Conservation (phyloP, 2,329 filamentous ascomycete genomes). For the Ophiostoma piceae region DNA sequence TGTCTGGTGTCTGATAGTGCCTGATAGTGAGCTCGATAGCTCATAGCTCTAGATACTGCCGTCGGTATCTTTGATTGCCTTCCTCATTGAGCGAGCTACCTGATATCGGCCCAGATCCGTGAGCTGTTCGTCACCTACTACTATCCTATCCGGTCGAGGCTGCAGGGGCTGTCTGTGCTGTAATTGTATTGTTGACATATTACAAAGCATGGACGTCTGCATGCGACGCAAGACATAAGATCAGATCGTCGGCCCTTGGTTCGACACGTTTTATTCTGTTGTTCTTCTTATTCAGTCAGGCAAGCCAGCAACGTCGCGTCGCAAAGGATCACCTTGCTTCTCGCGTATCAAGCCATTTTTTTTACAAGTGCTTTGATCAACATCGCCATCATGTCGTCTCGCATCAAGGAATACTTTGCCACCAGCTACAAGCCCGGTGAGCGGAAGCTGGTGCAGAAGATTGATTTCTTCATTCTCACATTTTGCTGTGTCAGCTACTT, state of each 20-base stretch:
- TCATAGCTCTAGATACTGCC: neutral
- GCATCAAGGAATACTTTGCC: slow-evolving; percentile 25
- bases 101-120: neutral
- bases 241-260: neutral
- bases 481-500: slow-evolving; percentile 58
- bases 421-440: slow-evolving; percentile 30
- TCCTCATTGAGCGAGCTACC: slow-evolving; percentile 20
- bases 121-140: slow-evolving; percentile 14
- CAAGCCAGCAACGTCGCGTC: neutral
- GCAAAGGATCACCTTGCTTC: slow-evolving; percentile 8
- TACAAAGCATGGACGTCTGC: neutral
- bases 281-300: neutral
- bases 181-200: neutral
- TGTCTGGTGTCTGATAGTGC: too few relatives aligned
- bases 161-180: neutral
- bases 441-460: slow-evolving; percentile 30
- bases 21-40: neutral
- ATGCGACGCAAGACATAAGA: slow-evolving; percentile 5
- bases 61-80: slow-evolving; percentile 20
- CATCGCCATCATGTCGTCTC: slow-evolving; percentile 23
- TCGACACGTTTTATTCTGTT: neutral
- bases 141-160: neutral
- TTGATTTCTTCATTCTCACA: slow-evolving; percentile 58
- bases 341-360: neutral
- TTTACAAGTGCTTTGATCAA: neutral